Base-by-base conservation (phyloP, 441 rosid genomes). In the Aquilaria agallochum region DNA sequence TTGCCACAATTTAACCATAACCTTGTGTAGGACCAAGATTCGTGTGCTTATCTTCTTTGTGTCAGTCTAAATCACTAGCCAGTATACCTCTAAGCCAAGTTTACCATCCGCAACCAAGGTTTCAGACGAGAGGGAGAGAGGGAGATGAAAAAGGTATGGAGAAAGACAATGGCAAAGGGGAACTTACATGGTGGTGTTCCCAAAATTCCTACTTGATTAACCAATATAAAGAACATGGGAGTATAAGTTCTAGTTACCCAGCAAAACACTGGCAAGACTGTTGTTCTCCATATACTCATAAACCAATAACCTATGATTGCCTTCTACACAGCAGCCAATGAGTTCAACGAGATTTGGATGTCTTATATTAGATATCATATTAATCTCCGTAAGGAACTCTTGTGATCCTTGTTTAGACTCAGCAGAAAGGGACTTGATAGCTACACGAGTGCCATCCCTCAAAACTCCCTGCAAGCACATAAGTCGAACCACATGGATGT, bases 301-400 rank as follows among this genome's bases (percentile, higher is more conserved):
- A 5, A 89, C 79, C 72, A 86, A 73, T 54, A 84, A 75, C 53
- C 92, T 78, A 63, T 79, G 59, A 60, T 60, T 66, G 52, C 62
- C 78, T 59, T 89, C 96, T 47, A 79, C 67, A 60, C 96, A 89
- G 66, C 87, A 86, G 48, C 96, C 96, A 34, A 89, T 14, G 53
- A 89, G 84, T 64, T 81, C 70, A 56, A 89, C 88, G 27, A 89
- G 96, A 78, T 82, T 86, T 3, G 85, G 90, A 57, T 88, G 96
- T 36, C 67, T 73, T 31, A 71, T 74, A 44, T 73, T 82, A 31
- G 82, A 77, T 73, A 88, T 88, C 73, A 74, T 48, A 20, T 60
- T 73, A 52, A 88, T 86, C 75, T 88, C 92, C 10, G 96, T 79
- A 62, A 86, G 69, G 59, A 88, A 88, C 65, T 84, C 87, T 3